Evolutionary conservation across 2,329 filamentous ascomycete genomes (phyloP), one percentile per base, ranked within the genome.

Genomic region (Penicillium aurantiogriseum): DNA sequence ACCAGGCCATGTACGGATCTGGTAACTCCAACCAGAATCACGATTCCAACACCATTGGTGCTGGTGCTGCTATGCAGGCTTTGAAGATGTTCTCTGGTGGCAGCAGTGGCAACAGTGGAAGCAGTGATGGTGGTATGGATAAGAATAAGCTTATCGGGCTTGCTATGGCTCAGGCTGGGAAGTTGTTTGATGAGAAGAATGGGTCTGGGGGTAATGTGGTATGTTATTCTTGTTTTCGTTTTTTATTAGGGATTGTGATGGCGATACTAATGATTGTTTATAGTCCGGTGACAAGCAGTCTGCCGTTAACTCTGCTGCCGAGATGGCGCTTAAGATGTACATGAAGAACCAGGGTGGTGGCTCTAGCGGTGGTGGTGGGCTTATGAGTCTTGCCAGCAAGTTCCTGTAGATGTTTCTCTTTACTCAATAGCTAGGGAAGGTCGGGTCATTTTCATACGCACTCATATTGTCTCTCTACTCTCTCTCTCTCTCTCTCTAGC

Each of bases 271-370:
- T 45, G 2, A 11, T 23, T 49, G 7, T 19, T 4, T 36, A n/a
- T 54, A 77, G 75, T 61, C 82, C 27, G 84, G 88, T 5, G 89
- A 85, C 76, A 96, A 96, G 83, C 86, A 96, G 76, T 87, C 86
- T 47, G 91, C 86, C 49, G 80, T 97, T 46, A 86, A 89, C 71
- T 81, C 87, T 73, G 92, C 92, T 3, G 92, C 87, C 2, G 88
- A 96, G 81, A 88, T 90, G 83, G 92, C 92, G 3, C 75, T 96
- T 67, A 92, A 96, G 83, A 89, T 96, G 85, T 96, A 92, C 75
- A 78, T 95, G 80, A 92, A 96, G 84, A 86, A 83, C 66, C 83
- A 91, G 72, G 83, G 77, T n/a, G 68, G 75, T 23, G 75, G 76
- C 1, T 74, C 75, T n/a, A 15, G 31, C 31, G 77, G 77, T 46